Percentiles rank a stretch among this genome's conserved stretches.
phyloP scores from a whole-genome alignment of 495 filamentous ascomycete species.

The Usnea hakonensis region DNA sequence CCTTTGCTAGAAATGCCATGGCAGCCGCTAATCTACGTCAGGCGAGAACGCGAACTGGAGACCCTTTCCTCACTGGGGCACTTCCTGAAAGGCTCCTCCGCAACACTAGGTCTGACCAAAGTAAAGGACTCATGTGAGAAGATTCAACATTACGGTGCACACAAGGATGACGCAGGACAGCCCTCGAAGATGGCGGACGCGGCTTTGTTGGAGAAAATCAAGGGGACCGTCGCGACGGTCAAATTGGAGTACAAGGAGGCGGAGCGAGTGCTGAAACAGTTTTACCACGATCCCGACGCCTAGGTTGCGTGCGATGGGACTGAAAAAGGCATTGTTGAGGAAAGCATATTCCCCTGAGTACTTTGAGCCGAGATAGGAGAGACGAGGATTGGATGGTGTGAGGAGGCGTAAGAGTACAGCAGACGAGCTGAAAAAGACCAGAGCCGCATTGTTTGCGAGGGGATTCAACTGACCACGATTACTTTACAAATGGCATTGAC shows the following conservation, averaged over 20 bases:
- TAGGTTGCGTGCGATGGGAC: neutral
- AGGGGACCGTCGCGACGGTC: constrained; percentile 58
- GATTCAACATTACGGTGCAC: constrained; percentile 85
- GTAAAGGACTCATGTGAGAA: constrained; percentile 91
- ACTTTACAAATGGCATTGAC: neutral
- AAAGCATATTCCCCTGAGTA: neutral
- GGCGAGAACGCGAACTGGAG: constrained; percentile 54
- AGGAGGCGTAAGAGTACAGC: neutral
- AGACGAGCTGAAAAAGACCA: neutral
- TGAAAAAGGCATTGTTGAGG: neutral
- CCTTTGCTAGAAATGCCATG: neutral
- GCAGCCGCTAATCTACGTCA: constrained; percentile 29
- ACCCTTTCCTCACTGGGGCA: constrained; percentile 79
- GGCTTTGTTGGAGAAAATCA: constrained; percentile 58
- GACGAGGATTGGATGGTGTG: neutral
- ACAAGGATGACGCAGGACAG: constrained; percentile 67
- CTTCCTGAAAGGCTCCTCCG: constrained; percentile 97
- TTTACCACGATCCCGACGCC: constrained; percentile 44
- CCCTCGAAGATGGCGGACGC: constrained; percentile 45
- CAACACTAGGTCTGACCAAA: constrained; percentile 85
- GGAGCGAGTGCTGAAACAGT: constrained; percentile 61
- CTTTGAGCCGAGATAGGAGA: neutral
- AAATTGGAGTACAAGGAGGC: constrained; percentile 73
- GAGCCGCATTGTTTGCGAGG: neutral
- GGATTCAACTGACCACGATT: neutral